Base-by-base conservation (phyloP, 23 red algal species). In the Rhodosorus marinus region DNA sequence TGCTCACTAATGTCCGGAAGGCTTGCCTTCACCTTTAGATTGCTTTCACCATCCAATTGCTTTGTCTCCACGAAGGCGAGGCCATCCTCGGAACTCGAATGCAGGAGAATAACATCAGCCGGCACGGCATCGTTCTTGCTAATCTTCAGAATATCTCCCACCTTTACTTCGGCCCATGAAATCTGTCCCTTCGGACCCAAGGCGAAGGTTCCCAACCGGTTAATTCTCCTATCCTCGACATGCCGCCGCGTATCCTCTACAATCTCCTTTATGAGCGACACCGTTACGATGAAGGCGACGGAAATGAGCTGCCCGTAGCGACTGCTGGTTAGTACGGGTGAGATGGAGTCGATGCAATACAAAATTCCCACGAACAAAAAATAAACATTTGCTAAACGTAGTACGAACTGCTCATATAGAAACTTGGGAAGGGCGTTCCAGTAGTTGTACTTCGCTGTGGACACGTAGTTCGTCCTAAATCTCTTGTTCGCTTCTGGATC, bases 11-110 rank as follows among this genome's bases (percentile, higher is more conserved):
- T 8, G 17, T 61, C 66, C 31, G 70, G 55, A 1, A 57, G 51
- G 27, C 60, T 48, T 4, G 69, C 41, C 64, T 81, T 79, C 41
- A 76, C 64, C 35, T 93, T 93, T 7, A 93, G 66, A 49, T 93
- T 93, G 32, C 74, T 93, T 51, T 93, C 86, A 22, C 86, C 86
- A 49, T 93, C 86, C 31, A 93, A 54, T 20, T 79, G 64, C 24
- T 75, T 76, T 8, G 86, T 93, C 67, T 93, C 86, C 33, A 93
- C 62, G 31, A 61, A 82, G 1, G 64, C 59, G 32, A 82, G 46
- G 14, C 75, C 86, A 53, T 93, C 86, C 24, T 67, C 47, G 31
- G 49, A 54, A 9, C 65, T 74, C n/a, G 76, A 64, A 19, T 76
- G 57, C 24, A 93, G 62, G 31, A 78, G 46, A 25, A 83, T 66